These are phyloP conservation scores for Cyclotella atomus DNA, from an alignment of 108 stramenopile species.

Conservation along the genomic window DNA sequence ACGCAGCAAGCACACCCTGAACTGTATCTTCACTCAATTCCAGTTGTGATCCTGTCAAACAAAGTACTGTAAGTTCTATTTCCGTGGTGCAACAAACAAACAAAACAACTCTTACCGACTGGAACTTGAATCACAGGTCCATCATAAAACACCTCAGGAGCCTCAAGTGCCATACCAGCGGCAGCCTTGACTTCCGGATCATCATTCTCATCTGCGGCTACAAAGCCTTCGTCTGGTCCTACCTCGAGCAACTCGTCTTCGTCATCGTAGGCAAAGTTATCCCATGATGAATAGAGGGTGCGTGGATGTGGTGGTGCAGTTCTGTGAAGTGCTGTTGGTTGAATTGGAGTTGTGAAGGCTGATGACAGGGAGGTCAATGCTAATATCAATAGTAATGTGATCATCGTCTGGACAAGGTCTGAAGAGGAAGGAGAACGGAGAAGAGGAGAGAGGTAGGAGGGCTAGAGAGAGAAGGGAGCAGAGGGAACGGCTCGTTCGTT, in stretches of 20 bases:
- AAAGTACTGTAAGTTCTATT: too few relatives aligned
- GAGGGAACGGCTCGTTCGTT: too few relatives aligned
- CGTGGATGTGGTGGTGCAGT: background rate
- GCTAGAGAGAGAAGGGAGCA: too few relatives aligned
- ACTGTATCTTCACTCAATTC: constrained; percentile 75
- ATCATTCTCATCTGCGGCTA: constrained; percentile 82
- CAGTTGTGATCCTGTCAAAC: constrained; percentile 59
- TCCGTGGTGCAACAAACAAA: too few relatives aligned
- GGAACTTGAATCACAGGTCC: constrained; percentile 57
- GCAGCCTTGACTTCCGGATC: constrained; percentile 73
- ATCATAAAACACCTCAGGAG: constrained; percentile 53
- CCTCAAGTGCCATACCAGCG: constrained; percentile 55
- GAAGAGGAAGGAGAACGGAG: too few relatives aligned
- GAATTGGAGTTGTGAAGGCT: background rate
- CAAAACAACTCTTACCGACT: constrained; percentile 43
- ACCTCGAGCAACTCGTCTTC: constrained; percentile 58
- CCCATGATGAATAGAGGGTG: constrained; percentile 30
- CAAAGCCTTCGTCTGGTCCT: constrained; percentile 21
- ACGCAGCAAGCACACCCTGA: constrained; percentile 73
- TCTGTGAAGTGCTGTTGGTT: too few relatives aligned
- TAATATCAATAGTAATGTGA: background rate
- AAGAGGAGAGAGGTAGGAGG: too few relatives aligned
- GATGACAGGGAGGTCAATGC: background rate
- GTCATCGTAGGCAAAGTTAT: constrained; percentile 63
- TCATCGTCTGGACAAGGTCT: background rate